A percentile compares a stretch with the other conserved stretches of the same genome.
Conservation (phyloP, 2,329 filamentous ascomycete genomes). For the Exophiala bonariae region DNA sequence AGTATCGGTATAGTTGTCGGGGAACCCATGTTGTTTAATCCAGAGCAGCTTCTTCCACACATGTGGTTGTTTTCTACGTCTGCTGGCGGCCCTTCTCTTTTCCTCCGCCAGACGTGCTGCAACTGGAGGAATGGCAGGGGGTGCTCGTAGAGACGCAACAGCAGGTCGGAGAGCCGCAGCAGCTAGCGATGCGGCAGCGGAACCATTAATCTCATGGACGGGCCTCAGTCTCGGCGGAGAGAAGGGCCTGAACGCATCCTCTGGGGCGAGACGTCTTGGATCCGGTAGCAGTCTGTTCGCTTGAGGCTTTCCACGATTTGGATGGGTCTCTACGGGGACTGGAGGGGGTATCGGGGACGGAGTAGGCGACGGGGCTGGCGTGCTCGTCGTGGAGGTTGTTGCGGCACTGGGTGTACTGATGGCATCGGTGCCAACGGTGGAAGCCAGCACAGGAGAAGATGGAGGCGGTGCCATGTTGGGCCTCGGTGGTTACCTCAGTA, state of each 20-base stretch:
- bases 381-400: conserved; percentile 8
- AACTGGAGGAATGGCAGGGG: conserved; percentile 39
- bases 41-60: conserved; percentile 95
- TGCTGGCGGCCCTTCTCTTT: conserved; percentile 59
- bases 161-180: conserved; percentile 39
- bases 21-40: conserved; percentile 85
- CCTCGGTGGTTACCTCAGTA: conserved; percentile 20
- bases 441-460: conserved; percentile 4
- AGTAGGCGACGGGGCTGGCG: conserved; percentile 23
- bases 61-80: conserved; percentile 67
- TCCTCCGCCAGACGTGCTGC: conserved; percentile 41
- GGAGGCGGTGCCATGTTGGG: conserved; percentile 27
- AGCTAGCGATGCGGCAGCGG: conserved; percentile 42
- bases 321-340: conserved; percentile 48
- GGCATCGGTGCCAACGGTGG: conserved; percentile 1
- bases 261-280: conserved; percentile 72
- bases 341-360: conserved; percentile 42
- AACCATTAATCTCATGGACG: conserved; percentile 38
- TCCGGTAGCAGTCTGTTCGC: conserved; percentile 49
- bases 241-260: conserved; percentile 73
- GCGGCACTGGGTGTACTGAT: neutral
- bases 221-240: conserved; percentile 59
- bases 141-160: conserved; percentile 43
- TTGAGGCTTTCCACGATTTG: conserved; percentile 38
- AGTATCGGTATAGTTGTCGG: conserved; percentile 98